These are phyloP conservation scores for Geranomyces variabilis DNA, from an alignment of 192 early-diverging fungal genomes.

Conservation along the genomic window DNA sequence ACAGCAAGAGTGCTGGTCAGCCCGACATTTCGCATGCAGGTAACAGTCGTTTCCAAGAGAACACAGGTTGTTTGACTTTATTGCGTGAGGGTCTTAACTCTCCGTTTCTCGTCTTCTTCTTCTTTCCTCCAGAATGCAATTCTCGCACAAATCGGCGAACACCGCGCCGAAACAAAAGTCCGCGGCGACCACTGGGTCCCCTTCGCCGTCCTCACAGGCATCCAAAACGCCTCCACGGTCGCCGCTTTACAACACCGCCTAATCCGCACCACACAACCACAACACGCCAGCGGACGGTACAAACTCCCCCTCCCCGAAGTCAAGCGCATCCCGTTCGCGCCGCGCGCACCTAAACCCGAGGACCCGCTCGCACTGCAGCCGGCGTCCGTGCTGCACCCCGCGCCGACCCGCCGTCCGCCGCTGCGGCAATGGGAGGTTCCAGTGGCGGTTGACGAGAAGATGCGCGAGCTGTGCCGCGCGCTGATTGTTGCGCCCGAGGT, in stretches of 20 bases:
- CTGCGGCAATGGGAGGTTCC: conserved; percentile 41
- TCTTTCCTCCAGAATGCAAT: conserved; percentile 16
- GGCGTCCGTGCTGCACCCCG: background rate
- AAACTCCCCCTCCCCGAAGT: conserved; percentile 30
- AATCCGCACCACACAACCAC: background rate
- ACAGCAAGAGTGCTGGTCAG: conserved; percentile 48
- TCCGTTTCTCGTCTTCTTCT: background rate
- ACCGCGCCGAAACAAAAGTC: conserved; percentile 37
- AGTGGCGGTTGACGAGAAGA: conserved; percentile 33
- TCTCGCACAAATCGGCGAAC: conserved; percentile 50
- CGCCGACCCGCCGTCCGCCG: conserved; percentile 1
- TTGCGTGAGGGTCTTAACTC: background rate
- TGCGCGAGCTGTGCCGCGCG: conserved; percentile 34
- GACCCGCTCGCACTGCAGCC: conserved; percentile 6
- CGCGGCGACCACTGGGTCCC: conserved; percentile 59
- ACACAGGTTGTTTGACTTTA: background rate
- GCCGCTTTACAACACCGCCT: background rate
- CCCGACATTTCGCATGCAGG: conserved; percentile 42
- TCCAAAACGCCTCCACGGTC: conserved; percentile 9
- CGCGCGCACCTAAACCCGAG: background rate
- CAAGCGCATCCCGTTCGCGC: conserved; percentile 9
- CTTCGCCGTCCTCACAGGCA: conserved; percentile 49
- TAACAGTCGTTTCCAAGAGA: conserved; percentile 12
- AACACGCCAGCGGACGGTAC: conserved; percentile 3
- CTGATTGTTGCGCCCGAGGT: conserved; percentile 15